Base-by-base conservation (phyloP, 768 basidiomycete genomes). In the Auricularia sp. region DNA sequence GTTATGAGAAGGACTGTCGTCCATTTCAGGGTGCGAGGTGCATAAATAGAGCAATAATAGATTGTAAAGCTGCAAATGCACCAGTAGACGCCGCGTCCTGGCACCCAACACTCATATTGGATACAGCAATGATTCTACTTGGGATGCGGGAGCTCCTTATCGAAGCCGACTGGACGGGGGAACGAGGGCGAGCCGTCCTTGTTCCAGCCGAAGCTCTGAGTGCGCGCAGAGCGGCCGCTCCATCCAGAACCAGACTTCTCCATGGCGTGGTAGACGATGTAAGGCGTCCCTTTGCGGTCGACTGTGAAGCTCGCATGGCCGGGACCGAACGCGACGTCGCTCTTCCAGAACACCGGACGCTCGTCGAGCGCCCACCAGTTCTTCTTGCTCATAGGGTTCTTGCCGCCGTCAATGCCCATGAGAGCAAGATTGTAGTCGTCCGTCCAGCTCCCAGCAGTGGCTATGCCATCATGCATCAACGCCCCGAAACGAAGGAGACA, bases 381-480 rank as follows among this genome's bases (percentile, higher is more conserved):
- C 56, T 59, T 59, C 7, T 8, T 14, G 24, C 14, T 29, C 56
- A 59, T 59, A 4, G 56, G 56, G 56, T 59, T 24, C 56, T 59
- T 59, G 56, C 56, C 56, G 24, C 56, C 56, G 56, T 59, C 56
- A 29, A 59, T 29, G 34, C 56, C 56, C 56, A 59, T 59, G 3
- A 59, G 29, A 21, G 29, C 56, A 14, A 59, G 29, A 29, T 29
- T 59, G 56, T 51, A 51, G 56, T 59, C 18, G 56, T 59, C 56
- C 56, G 56, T 29, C 56, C 56, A 59, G 29, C 24, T 29, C 14
- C 56, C 56, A 14, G 56, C 56, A 14, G 56, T 29, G 56, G 29
- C 39, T 42, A 14, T 0, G 2, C 39, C 8, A 42, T 14, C 0
- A 42, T 1, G 2, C 39, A 42, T 7, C 39, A 42, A 2, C 29